These are phyloP conservation scores for Boletus rubescentipes DNA, from an alignment of 768 basidiomycete species.

Conservation along the genomic window DNA sequence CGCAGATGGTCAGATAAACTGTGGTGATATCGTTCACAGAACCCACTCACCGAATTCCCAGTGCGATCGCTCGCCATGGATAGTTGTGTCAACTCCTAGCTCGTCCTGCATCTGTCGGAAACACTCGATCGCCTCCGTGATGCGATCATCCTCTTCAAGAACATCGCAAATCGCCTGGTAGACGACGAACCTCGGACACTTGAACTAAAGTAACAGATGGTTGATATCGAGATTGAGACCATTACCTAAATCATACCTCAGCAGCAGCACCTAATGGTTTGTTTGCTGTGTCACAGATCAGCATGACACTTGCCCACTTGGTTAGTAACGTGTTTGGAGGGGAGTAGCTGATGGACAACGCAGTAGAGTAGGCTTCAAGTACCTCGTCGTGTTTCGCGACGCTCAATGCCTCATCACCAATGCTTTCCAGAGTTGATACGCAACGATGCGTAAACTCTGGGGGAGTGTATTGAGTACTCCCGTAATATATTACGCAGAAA, in stretches of 20 bases:
- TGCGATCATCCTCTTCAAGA: neutral
- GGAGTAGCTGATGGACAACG: neutral
- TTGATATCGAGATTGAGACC: neutral
- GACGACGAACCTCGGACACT: neutral
- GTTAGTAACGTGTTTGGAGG: neutral
- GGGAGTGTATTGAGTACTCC: neutral
- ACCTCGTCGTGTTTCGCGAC: neutral
- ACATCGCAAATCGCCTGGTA: neutral
- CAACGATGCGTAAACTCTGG: neutral
- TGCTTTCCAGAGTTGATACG: neutral
- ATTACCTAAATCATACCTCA: neutral
- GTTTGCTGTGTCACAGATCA: neutral
- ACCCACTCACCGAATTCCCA: slow-evolving; percentile 8
- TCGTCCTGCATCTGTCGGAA: neutral
- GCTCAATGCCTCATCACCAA: neutral
- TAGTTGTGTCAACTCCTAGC: neutral
- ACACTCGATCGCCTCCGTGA: neutral
- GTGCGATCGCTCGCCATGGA: neutral
- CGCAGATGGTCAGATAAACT: neutral
- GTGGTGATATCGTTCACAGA: rapidly evolving
- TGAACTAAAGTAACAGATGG: neutral
- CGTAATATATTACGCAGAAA: neutral
- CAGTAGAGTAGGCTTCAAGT: neutral
- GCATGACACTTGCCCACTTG: neutral
- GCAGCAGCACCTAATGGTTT: neutral